A percentile compares a stretch with the other conserved stretches of the same genome.
Evolutionary conservation across 2,329 filamentous ascomycete genomes (phyloP).

Genomic region (Aschersonia sp.): DNA sequence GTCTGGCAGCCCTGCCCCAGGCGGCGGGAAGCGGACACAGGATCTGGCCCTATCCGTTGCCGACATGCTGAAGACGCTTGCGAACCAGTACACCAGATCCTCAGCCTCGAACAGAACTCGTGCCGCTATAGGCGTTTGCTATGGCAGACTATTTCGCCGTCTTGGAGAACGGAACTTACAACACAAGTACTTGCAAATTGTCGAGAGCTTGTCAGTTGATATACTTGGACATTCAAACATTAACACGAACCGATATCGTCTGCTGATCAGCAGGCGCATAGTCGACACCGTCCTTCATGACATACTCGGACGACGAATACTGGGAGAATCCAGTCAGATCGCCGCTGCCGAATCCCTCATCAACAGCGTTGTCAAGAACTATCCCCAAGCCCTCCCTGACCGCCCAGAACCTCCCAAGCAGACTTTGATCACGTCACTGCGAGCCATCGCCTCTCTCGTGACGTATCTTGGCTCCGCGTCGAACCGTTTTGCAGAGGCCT

Average conservation of each 20-base stretch:
- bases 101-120: slow-evolving; percentile 69
- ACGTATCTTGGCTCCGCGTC: slow-evolving; percentile 69
- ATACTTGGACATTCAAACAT: slow-evolving; percentile 65
- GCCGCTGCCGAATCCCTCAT: slow-evolving; percentile 69
- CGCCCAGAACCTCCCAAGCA: slow-evolving; percentile 81
- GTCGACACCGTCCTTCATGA: slow-evolving; percentile 74
- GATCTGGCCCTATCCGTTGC: slow-evolving; percentile 60
- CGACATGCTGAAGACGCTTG: slow-evolving; percentile 68
- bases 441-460: slow-evolving; percentile 67
- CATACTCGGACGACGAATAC: slow-evolving; percentile 63
- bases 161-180: slow-evolving; percentile 77
- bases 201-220: slow-evolving; percentile 68
- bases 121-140: slow-evolving; percentile 76
- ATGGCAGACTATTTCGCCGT: slow-evolving; percentile 63
- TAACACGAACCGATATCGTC: slow-evolving; percentile 71
- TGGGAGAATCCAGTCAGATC: slow-evolving; percentile 81
- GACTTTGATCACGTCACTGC: slow-evolving; percentile 63
- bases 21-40: slow-evolving; percentile 46
- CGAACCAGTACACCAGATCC: slow-evolving; percentile 63
- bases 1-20: slow-evolving; percentile 58
- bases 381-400: slow-evolving; percentile 79
- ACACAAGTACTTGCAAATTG: slow-evolving; percentile 65
- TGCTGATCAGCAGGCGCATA: slow-evolving; percentile 73
- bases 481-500: slow-evolving; percentile 64
- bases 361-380: slow-evolving; percentile 86